Evolutionary conservation across 106 monocot species (phyloP).

Genomic region (Narthecium ossifragum): DNA sequence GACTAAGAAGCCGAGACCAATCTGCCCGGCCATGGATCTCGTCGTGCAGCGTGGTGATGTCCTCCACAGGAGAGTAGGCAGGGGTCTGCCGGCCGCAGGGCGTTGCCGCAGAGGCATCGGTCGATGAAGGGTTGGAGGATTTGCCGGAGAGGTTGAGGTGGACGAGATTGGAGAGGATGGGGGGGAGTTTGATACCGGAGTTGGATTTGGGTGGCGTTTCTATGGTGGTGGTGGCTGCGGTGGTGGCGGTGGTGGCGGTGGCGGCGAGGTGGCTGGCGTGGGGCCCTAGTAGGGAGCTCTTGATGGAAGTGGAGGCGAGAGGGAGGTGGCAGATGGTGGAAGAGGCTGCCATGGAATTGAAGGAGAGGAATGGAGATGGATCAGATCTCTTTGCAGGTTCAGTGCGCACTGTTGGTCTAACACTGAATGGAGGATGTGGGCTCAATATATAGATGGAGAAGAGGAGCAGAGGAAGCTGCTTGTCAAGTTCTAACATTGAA

Average conservation of each 20-base stretch:
- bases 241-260: conserved; percentile 4
- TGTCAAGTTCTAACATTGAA: too few relatives aligned
- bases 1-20: conserved; percentile 51
- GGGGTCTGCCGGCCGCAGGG: conserved; percentile 9
- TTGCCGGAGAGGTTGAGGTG: conserved; percentile 14
- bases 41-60: conserved; percentile 34
- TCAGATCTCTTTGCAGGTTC: too few relatives aligned
- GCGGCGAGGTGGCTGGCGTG: background rate
- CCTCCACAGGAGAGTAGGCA: conserved; percentile 37
- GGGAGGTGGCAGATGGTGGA: conserved; percentile 4
- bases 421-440: too few relatives aligned
- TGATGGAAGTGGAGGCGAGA: conserved; percentile 1
- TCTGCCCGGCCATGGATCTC: conserved; percentile 38
- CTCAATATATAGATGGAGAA: too few relatives aligned
- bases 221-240: conserved; percentile 4
- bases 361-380: too few relatives aligned
- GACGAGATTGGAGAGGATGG: conserved; percentile 18
- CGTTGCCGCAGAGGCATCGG: background rate
- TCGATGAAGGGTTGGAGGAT: background rate
- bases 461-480: too few relatives aligned
- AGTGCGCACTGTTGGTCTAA: too few relatives aligned
- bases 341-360: background rate
- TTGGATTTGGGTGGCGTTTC: conserved; percentile 2
- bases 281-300: background rate
- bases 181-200: conserved; percentile 20